Percentiles rank a stretch among this genome's conserved stretches.
Conservation (phyloP, 2,329 filamentous ascomycete genomes). For the Phoma sp. region DNA sequence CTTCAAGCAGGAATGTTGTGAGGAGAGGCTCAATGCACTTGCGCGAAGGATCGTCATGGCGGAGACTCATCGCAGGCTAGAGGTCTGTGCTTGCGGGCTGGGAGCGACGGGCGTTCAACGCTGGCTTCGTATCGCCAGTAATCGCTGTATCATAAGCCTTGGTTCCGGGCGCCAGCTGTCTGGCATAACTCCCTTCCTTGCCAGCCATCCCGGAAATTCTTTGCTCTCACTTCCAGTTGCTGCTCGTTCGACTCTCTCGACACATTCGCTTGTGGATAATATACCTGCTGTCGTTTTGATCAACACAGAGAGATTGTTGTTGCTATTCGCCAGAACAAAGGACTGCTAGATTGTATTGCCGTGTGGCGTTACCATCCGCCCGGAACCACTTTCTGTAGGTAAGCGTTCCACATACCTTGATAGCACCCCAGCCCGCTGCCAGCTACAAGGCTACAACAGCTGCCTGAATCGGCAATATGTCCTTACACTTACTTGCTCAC, state of each 20-base stretch:
- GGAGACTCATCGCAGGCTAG: slow-evolving; percentile 3
- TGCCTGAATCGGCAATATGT: slow-evolving; percentile 12
- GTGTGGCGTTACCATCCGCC: slow-evolving; percentile 14
- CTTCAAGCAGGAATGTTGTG: background rate
- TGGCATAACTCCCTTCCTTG: slow-evolving; percentile 7
- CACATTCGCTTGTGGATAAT: slow-evolving; percentile 13
- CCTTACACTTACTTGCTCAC: slow-evolving; percentile 1
- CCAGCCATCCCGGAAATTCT: slow-evolving; percentile 3
- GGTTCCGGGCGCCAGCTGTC: slow-evolving; percentile 3
- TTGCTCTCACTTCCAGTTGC: background rate
- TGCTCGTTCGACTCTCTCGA: background rate
- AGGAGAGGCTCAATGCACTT: slow-evolving; percentile 10
- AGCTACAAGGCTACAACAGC: slow-evolving; percentile 2
- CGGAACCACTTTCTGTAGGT: slow-evolving; percentile 10
- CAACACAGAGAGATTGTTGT: background rate
- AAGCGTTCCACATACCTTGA: slow-evolving; percentile 8
- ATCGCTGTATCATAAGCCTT: slow-evolving; percentile 16
- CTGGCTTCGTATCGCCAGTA: slow-evolving; percentile 13
- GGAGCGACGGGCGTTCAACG: slow-evolving; percentile 15
- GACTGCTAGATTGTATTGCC: slow-evolving; percentile 4
- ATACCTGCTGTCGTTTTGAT: slow-evolving; percentile 4
- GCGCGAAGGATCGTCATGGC: slow-evolving; percentile 13
- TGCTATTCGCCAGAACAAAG: slow-evolving; percentile 3
- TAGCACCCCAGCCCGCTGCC: slow-evolving; percentile 6
- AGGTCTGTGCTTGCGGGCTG: slow-evolving; percentile 13